These are phyloP conservation scores for Phellopilus nigrolimitatus DNA, from an alignment of 1,284 basidiomycete genomes.

Conservation along the genomic window DNA sequence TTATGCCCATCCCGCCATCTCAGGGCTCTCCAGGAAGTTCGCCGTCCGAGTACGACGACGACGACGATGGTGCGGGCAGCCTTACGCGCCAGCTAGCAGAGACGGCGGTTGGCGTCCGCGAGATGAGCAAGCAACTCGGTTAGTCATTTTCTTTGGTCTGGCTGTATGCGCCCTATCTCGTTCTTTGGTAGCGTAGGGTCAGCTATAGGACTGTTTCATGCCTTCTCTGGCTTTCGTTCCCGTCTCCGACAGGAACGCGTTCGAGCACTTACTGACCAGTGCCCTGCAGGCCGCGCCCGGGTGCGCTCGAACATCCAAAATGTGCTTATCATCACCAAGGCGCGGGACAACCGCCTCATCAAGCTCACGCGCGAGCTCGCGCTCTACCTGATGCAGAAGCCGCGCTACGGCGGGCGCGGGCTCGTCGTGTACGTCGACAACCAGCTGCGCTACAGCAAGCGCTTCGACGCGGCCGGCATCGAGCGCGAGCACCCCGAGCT, in stretches of 20 bases:
- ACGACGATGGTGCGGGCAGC: slow-evolving; percentile 66
- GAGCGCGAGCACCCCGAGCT: slow-evolving; percentile 83
- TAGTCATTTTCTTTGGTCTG: slow-evolving; percentile 36
- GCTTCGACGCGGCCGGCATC: slow-evolving; percentile 93
- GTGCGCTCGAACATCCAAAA: slow-evolving; percentile 90
- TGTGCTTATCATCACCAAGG: slow-evolving; percentile 96
- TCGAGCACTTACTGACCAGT: slow-evolving; percentile 19
- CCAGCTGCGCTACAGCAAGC: slow-evolving; percentile 86
- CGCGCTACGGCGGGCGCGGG: slow-evolving; percentile 58
- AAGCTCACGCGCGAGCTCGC: slow-evolving; percentile 92
- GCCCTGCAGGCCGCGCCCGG: slow-evolving; percentile 73
- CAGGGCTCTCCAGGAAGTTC: slow-evolving; percentile 21
- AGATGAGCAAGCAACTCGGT: slow-evolving; percentile 99
- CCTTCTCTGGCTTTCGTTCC: not conserved
- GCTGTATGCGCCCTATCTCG: slow-evolving; percentile 5
- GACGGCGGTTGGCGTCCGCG: slow-evolving; percentile 94
- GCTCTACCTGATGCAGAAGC: slow-evolving; percentile 88
- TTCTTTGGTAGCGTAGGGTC: no score
- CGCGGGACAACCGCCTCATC: slow-evolving; percentile 95
- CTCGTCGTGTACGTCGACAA: slow-evolving; percentile 94
- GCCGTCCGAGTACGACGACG: slow-evolving; percentile 44
- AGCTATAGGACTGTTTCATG: not conserved
- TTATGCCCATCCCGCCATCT: slow-evolving; percentile 17
- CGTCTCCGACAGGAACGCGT: slow-evolving; percentile 10
- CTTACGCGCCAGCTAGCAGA: slow-evolving; percentile 92